Base-by-base conservation (phyloP, 2,329 filamentous ascomycete species). In the Berkeleyomyces basicola region DNA sequence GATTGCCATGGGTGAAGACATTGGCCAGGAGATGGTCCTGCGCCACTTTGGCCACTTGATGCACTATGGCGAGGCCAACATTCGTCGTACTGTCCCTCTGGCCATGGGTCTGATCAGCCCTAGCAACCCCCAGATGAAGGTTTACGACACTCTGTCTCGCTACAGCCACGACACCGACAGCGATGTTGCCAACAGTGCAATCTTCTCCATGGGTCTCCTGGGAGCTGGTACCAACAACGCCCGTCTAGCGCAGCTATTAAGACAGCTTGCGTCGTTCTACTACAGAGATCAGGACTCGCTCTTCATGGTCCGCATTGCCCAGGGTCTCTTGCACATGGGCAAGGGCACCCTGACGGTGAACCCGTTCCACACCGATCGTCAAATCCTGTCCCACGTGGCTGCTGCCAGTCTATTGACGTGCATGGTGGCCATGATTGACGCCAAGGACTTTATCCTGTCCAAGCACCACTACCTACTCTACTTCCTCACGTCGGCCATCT, bases 121-220 rank as follows among this genome's bases (percentile, higher is more conserved):
- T 10, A 96, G 90, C 76, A 99, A 99, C 77, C 93, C 93, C 9
- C 95, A 99, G 73, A 99, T 99, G 92, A 99, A 97, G 80, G 88
- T 99, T 58, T 99, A 99, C 77, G 93, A 99, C 73, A 99, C 93
- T 0, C 79, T 99, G 9, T 99, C 93, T 60, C 82, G 93, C 71
- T 99, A 99, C 80, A 95, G 88, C 67, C 93, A 99, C 81, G 93
- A 99, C 77, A 99, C 93, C 68, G 93, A 99, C 76, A 95, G 92
- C 66, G 93, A 99, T 70, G 93, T 99, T 57, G 93, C 93, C 46
- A 88, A 99, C 74, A 99, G 97, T 71, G 90, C 93, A 70, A 99
- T 99, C 71, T 99, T 99, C 71, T 91, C 93, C 68, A 99, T 99
- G 93, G 93, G 93, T 75, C 85, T 99, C 64, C 81, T 96, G 44